phyloP scores from a whole-genome alignment of 2,329 filamentous ascomycete genomes.

The Nigrospora oryzae region DNA sequence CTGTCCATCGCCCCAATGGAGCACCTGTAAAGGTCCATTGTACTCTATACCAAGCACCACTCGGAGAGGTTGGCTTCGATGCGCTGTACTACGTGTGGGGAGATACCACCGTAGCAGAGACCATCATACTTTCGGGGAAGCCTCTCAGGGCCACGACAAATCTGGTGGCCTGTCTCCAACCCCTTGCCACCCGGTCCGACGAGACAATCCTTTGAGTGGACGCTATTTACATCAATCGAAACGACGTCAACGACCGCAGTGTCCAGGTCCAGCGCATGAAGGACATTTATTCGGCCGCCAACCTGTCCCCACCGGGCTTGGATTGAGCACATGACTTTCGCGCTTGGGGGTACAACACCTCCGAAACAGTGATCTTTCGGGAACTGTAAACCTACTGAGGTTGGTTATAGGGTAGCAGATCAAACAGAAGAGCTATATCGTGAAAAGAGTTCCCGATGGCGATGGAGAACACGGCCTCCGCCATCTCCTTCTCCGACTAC shows the following conservation, averaged over 20 bases:
- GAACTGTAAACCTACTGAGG: no score
- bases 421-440: no score
- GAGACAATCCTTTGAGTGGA: neutral
- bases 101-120: neutral
- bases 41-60: neutral
- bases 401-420: no score
- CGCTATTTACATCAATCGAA: slow-evolving; percentile 2
- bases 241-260: neutral
- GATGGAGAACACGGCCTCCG: neutral
- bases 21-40: neutral
- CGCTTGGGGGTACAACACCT: neutral
- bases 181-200: neutral
- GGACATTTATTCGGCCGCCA: slow-evolving; percentile 2
- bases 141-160: neutral
- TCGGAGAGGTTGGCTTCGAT: neutral
- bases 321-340: neutral
- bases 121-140: neutral
- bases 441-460: accelerated
- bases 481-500: slow-evolving; percentile 1
- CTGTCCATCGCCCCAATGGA: neutral
- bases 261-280: slow-evolving; percentile 1
- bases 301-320: slow-evolving; percentile 1
- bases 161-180: neutral
- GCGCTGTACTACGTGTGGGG: slow-evolving; percentile 4
- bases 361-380: neutral